Evolutionary conservation across 768 basidiomycete genomes (phyloP).

Genomic region (Leccinum ochraceum): DNA sequence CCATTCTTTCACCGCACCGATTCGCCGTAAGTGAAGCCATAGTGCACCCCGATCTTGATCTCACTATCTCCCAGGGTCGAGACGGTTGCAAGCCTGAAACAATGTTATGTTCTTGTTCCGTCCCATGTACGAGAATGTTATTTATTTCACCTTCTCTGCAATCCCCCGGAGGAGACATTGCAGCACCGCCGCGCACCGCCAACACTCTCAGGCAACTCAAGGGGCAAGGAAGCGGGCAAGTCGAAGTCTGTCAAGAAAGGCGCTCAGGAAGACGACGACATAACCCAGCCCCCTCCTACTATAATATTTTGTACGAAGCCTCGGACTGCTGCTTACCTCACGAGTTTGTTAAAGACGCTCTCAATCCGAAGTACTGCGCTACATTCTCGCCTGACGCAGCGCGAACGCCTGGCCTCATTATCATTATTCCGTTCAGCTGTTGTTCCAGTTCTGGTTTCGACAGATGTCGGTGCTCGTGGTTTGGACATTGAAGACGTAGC

Average conservation of each 20-base stretch:
- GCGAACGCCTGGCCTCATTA: constrained; percentile 83
- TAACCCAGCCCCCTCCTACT: constrained; percentile 85
- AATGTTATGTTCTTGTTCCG: constrained; percentile 89
- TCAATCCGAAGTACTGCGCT: constrained; percentile 84
- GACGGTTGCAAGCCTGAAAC: constrained; percentile 86
- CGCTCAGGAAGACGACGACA: constrained; percentile 44
- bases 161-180: constrained; percentile 80
- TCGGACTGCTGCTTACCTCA: constrained; percentile 88
- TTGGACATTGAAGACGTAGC: constrained; percentile 96
- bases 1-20: constrained; percentile 85
- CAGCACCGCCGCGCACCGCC: constrained; percentile 67
- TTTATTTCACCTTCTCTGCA: constrained; percentile 83
- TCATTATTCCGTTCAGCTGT: constrained; percentile 82
- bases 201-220: constrained; percentile 33
- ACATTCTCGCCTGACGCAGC: constrained; percentile 92
- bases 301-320: constrained; percentile 92
- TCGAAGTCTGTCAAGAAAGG: constrained; percentile 36
- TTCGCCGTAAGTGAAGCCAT: constrained; percentile 55
- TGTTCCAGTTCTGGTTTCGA: constrained; percentile 90
- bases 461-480: constrained; percentile 94
- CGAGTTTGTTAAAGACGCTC: constrained; percentile 72
- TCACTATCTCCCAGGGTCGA: constrained; percentile 57
- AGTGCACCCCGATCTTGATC: background rate
- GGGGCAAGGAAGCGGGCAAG: constrained; percentile 33
- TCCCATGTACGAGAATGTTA: constrained; percentile 94